Evolutionary conservation across 1,139 yeast species (phyloP).

Genomic region (Candida glucosophila): DNA sequence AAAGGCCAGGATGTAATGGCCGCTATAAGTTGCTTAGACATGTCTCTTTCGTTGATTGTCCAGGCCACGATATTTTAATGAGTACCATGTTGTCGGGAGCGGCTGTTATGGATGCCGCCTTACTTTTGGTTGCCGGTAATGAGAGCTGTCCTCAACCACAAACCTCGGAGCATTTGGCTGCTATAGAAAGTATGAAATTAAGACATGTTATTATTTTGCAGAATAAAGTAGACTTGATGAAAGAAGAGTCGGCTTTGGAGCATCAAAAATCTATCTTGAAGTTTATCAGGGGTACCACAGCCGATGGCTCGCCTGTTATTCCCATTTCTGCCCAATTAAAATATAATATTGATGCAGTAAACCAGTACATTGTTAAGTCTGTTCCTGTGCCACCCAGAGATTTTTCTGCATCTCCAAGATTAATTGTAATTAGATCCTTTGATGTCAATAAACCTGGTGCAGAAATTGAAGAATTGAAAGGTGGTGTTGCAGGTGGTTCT

Average conservation of each 20-base stretch:
- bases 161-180: constrained; percentile 98
- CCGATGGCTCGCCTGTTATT: constrained; percentile 97
- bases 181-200: constrained; percentile 97
- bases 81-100: constrained; percentile 99
- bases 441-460: constrained; percentile 99
- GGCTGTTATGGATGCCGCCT: constrained; percentile 99
- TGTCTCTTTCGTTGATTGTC: constrained; percentile 98
- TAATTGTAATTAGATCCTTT: constrained; percentile 95
- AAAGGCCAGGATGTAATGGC: constrained; percentile 73
- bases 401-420: constrained; percentile 85
- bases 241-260: constrained; percentile 92
- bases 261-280: constrained; percentile 88
- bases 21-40: constrained; percentile 89
- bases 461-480: constrained; percentile 92
- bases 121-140: constrained; percentile 92
- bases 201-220: constrained; percentile 94
- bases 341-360: constrained; percentile 97
- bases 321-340: constrained; percentile 98
- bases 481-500: constrained; percentile 99
- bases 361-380: constrained; percentile 88
- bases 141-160: constrained; percentile 99
- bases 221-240: constrained; percentile 97
- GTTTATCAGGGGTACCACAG: constrained; percentile 95
- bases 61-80: constrained; percentile 99
- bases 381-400: constrained; percentile 97